A percentile compares a stretch with the other conserved stretches of the same genome.
phyloP scores from a whole-genome alignment of 2,329 filamentous ascomycete genomes.

The Fusarium pininemorale region DNA sequence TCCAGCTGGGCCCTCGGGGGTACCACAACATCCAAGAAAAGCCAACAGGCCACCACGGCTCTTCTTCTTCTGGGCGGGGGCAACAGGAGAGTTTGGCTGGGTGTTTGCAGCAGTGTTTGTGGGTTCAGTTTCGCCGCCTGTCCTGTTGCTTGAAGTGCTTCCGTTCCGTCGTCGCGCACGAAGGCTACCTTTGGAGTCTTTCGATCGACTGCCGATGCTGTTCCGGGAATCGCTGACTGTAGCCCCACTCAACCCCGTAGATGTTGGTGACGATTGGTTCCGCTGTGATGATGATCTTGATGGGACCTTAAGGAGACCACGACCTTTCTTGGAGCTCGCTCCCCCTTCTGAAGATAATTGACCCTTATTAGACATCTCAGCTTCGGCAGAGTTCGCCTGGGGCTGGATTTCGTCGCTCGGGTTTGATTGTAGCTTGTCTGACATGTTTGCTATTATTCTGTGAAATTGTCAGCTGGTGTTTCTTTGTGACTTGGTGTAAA shows the following conservation, averaged over 20 bases:
- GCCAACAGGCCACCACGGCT: conserved; percentile 64
- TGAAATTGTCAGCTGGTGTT: conserved; percentile 31
- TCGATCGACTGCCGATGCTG: conserved; percentile 71
- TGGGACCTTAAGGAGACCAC: conserved; percentile 65
- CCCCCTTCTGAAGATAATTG: conserved; percentile 54
- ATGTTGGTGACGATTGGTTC: conserved; percentile 67
- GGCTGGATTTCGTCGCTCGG: conserved; percentile 46
- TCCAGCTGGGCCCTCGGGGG: conserved; percentile 66
- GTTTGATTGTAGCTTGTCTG: conserved; percentile 44
- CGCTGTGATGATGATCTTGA: conserved; percentile 70
- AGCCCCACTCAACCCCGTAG: conserved; percentile 68
- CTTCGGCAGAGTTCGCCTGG: conserved; percentile 46
- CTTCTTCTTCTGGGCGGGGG: conserved; percentile 62
- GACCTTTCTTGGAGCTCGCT: conserved; percentile 58
- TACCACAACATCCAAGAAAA: conserved; percentile 73
- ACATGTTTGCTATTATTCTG: conserved; percentile 46
- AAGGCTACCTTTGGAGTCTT: conserved; percentile 72
- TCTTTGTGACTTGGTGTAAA: not conserved
- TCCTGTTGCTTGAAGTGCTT: conserved; percentile 73
- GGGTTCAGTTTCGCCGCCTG: conserved; percentile 62
- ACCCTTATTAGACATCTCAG: conserved; percentile 56
- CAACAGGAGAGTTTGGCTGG: conserved; percentile 61
- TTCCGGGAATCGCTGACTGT: conserved; percentile 68
- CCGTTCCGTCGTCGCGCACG: conserved; percentile 71
- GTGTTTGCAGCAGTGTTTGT: conserved; percentile 59